Evolutionary conservation across 2,329 filamentous ascomycete genomes (phyloP).

Genomic region (Ascomycota sp.): DNA sequence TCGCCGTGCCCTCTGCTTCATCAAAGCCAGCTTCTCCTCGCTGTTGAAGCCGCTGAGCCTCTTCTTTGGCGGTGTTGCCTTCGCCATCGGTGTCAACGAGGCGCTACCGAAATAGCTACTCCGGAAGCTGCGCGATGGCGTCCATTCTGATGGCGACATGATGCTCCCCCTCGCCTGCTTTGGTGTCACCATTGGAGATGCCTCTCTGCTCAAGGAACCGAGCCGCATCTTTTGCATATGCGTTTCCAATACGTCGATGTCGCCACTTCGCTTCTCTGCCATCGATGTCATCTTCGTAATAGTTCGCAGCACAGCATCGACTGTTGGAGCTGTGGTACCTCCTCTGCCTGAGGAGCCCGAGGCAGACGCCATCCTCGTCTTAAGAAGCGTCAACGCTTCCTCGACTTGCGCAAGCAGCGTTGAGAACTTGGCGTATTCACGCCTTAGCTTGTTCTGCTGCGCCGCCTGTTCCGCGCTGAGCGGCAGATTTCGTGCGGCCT

Average conservation of each 20-base stretch:
- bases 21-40: slow-evolving; percentile 36
- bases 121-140: slow-evolving; percentile 19
- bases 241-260: slow-evolving; percentile 75
- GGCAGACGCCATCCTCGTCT: slow-evolving; percentile 49
- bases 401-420: slow-evolving; percentile 60
- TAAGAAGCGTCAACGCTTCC: slow-evolving; percentile 58
- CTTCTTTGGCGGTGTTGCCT: slow-evolving; percentile 30
- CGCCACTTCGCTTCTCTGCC: slow-evolving; percentile 76
- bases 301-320: slow-evolving; percentile 80
- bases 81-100: slow-evolving; percentile 18
- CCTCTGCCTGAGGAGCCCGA: slow-evolving; percentile 26
- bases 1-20: slow-evolving; percentile 30
- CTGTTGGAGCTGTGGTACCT: slow-evolving; percentile 46
- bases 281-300: slow-evolving; percentile 84
- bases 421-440: slow-evolving; percentile 53
- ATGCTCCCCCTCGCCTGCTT: slow-evolving; percentile 14
- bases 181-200: slow-evolving; percentile 19
- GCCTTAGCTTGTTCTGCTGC: slow-evolving; percentile 67
- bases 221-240: slow-evolving; percentile 59
- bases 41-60: slow-evolving; percentile 40
- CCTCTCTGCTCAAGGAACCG: slow-evolving; percentile 21
- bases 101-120: slow-evolving; percentile 14
- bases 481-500: slow-evolving; percentile 47
- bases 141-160: slow-evolving; percentile 23
- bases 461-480: slow-evolving; percentile 68